phyloP scores from a whole-genome alignment of 441 rosid species.

The Erodium moschatum region DNA sequence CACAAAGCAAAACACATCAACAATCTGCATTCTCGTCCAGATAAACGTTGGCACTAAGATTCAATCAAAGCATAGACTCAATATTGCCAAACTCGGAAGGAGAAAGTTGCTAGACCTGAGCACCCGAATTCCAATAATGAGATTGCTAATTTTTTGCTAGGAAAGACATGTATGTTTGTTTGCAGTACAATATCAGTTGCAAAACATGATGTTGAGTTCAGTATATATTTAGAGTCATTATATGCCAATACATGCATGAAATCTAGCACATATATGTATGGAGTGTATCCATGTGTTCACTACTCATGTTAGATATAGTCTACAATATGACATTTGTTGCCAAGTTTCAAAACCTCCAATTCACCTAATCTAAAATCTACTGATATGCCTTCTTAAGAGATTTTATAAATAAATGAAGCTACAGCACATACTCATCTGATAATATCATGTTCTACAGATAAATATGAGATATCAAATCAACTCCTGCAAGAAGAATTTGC shows the following conservation, averaged over 20 bases:
- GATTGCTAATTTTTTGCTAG: background rate
- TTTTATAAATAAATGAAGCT: background rate
- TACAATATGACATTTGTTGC: background rate
- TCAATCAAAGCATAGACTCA: background rate
- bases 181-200: background rate
- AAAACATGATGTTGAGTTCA: background rate
- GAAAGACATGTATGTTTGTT: too few relatives aligned
- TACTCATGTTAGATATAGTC: background rate
- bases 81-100: background rate
- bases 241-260: background rate
- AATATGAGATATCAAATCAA: background rate
- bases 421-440: background rate
- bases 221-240: background rate
- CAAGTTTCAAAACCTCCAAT: background rate
- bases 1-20: conserved; percentile 15
- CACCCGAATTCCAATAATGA: background rate
- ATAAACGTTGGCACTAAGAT: background rate
- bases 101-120: background rate
- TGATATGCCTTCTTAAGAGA: background rate
- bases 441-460: background rate
- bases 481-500: background rate
- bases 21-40: background rate
- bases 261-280: background rate
- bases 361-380: background rate
- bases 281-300: background rate